Evolutionary conservation across 2,329 filamentous ascomycete genomes (phyloP).

Genomic region (Phoma herbarum): DNA sequence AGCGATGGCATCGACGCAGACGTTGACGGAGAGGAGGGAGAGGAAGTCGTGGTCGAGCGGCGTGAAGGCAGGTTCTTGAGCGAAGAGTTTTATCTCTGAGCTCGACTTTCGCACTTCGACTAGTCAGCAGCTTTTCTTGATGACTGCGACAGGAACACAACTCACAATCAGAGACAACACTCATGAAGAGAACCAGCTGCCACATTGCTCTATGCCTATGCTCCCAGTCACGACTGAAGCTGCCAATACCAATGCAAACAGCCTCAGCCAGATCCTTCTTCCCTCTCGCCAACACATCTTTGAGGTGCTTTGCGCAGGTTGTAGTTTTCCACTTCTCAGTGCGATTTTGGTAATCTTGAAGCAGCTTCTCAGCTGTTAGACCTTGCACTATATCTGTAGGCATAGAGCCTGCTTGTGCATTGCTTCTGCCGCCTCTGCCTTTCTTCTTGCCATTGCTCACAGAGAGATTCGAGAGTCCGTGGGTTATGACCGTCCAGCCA

Average conservation of each 20-base stretch:
- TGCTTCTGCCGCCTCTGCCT: neutral
- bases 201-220: conserved; percentile 46
- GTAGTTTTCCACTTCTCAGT: conserved; percentile 38
- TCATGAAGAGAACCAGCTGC: conserved; percentile 50
- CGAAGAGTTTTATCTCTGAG: conserved; percentile 31
- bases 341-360: conserved; percentile 33
- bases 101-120: conserved; percentile 13
- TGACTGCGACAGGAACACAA: neutral
- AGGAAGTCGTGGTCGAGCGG: conserved; percentile 44
- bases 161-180: conserved; percentile 31
- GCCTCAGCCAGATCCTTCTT: conserved; percentile 32
- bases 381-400: conserved; percentile 32
- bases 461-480: conserved; percentile 29
- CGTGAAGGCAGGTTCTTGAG: conserved; percentile 50
- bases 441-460: conserved; percentile 18
- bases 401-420: conserved; percentile 20
- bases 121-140: neutral
- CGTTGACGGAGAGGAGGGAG: conserved; percentile 29
- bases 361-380: conserved; percentile 38
- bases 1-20: conserved; percentile 27
- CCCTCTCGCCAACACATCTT: conserved; percentile 23
- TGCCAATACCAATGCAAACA: conserved; percentile 50
- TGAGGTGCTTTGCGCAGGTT: conserved; percentile 33
- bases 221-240: conserved; percentile 48
- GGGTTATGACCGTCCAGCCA: conserved; percentile 52